Conservation (phyloP, 371 early-diverging fungal genomes). For the Umbelopsis sp. region DNA sequence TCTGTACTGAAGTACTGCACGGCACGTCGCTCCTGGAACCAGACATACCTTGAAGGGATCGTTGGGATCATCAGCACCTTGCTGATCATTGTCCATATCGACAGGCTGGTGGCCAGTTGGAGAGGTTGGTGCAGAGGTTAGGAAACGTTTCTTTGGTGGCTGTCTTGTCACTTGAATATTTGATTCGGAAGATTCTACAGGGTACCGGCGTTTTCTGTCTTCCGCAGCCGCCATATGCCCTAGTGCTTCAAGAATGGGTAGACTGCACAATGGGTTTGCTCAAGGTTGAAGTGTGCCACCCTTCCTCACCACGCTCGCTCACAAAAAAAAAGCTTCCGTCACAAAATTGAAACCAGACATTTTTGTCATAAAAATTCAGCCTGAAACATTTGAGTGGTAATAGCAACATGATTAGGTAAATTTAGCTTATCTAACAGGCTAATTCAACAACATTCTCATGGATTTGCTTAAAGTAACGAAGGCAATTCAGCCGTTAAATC, state of each 20-base stretch:
- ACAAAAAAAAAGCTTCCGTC: too few species aligned
- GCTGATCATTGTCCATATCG: conserved; percentile 8
- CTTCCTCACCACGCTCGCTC: background rate
- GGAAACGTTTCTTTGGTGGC: conserved; percentile 12
- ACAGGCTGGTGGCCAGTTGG: conserved; percentile 1
- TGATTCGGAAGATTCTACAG: conserved; percentile 14
- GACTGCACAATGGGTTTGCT: background rate
- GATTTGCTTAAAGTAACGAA: too few species aligned
- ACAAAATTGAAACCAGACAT: too few species aligned
- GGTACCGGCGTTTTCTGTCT: conserved; percentile 18
- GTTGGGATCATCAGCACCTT: conserved; percentile 11
- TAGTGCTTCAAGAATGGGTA: background rate
- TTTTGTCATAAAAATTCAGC: too few species aligned
- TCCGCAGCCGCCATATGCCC: conserved; percentile 17
- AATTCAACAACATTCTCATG: too few species aligned
- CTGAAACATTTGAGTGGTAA: too few species aligned
- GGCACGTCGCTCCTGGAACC: background rate
- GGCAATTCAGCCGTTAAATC: too few species aligned
- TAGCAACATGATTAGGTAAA: too few species aligned
- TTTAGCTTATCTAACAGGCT: too few species aligned
- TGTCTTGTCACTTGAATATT: conserved; percentile 8
- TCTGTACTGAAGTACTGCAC: too few species aligned
- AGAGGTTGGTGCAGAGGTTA: conserved; percentile 13
- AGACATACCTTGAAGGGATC: background rate
- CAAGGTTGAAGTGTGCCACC: background rate